Evolutionary conservation across 495 filamentous ascomycete genomes (phyloP).

Genomic region (Neurospora tetraspora): DNA sequence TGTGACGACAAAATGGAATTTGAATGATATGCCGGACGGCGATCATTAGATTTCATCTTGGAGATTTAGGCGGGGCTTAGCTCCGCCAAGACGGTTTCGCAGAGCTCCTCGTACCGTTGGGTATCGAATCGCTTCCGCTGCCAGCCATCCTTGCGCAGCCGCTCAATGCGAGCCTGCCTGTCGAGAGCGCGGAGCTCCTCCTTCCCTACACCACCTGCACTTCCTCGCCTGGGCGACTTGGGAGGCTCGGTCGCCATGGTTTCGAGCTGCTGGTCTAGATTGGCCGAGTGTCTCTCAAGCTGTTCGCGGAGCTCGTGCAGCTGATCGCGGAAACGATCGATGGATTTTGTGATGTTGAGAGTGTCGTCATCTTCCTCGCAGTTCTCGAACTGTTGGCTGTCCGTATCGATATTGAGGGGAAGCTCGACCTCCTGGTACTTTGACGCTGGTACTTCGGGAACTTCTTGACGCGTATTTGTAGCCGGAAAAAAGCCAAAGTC

Average conservation of each 20-base stretch:
- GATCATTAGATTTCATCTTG: neutral
- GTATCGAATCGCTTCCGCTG: conserved; percentile 40
- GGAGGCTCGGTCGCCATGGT: neutral
- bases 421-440: conserved; percentile 19
- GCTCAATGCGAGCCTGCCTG: conserved; percentile 33
- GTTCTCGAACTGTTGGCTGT: conserved; percentile 4
- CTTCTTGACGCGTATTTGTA: conserved; percentile 8
- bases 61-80: conserved; percentile 10
- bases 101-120: conserved; percentile 36
- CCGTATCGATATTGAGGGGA: conserved; percentile 11
- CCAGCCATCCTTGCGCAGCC: conserved; percentile 36
- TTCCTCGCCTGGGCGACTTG: conserved; percentile 1
- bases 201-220: conserved; percentile 2
- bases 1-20: neutral
- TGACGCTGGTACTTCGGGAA: conserved; percentile 10
- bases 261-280: conserved; percentile 25
- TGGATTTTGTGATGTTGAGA: conserved; percentile 29
- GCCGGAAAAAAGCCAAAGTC: conserved; percentile 27
- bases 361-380: conserved; percentile 15
- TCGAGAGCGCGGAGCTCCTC: conserved; percentile 23
- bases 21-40: neutral
- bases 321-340: conserved; percentile 33
- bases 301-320: conserved; percentile 31
- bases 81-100: conserved; percentile 36
- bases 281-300: conserved; percentile 29